A percentile compares a stretch with the other conserved stretches of the same genome.
These are phyloP conservation scores for Trichocladium antarcticum DNA, from an alignment of 495 filamentous ascomycete genomes.

Conservation along the genomic window DNA sequence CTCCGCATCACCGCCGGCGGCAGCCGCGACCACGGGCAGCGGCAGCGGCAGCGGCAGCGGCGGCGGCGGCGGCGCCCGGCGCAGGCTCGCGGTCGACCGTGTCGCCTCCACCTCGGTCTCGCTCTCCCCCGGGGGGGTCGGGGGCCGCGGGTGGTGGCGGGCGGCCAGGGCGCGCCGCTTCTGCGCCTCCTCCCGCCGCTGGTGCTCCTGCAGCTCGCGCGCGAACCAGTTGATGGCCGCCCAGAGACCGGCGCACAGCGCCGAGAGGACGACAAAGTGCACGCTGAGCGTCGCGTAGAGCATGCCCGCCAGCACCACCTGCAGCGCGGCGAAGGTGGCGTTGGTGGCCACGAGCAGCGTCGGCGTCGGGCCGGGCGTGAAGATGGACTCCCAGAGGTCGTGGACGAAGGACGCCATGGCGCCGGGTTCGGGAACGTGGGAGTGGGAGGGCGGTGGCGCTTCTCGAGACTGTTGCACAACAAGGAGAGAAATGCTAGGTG, in stretches of 20 bases:
- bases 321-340: constrained; percentile 72
- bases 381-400: constrained; percentile 82
- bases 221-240: constrained; percentile 96
- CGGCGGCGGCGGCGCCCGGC: constrained; percentile 1
- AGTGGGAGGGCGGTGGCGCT: background rate
- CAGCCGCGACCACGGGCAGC: constrained; percentile 12
- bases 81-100: constrained; percentile 20
- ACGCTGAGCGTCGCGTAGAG: constrained; percentile 73
- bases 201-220: constrained; percentile 56
- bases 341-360: constrained; percentile 87
- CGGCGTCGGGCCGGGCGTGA: constrained; percentile 79
- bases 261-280: constrained; percentile 74
- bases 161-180: constrained; percentile 31
- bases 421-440: background rate
- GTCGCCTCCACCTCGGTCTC: constrained; percentile 44
- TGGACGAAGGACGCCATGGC: constrained; percentile 71
- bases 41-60: constrained; percentile 22
- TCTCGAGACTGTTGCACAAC: too few species aligned
- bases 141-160: background rate
- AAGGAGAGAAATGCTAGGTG: too few species aligned
- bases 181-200: constrained; percentile 52
- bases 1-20: constrained; percentile 31
- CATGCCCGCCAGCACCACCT: constrained; percentile 62
- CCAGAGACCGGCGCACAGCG: constrained; percentile 74
- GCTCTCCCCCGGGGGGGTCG: constrained; percentile 29